Evolutionary conservation across 768 basidiomycete genomes (phyloP), one percentile per base, ranked within the genome.

Genomic region (Serendipita sp.): DNA sequence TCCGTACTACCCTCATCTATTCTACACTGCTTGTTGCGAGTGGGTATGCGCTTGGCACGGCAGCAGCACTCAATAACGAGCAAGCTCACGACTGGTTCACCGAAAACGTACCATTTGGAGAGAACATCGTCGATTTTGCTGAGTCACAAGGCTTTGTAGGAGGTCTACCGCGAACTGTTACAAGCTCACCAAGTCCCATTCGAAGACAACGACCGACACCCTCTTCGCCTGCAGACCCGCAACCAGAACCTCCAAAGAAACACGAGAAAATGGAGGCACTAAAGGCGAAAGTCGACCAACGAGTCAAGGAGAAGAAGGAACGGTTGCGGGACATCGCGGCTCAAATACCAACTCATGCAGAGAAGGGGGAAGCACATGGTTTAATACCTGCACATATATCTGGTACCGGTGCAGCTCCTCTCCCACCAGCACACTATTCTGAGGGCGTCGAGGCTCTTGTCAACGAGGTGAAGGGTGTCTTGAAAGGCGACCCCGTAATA

Each of bases 31-130:
- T 82, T 22, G 81, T 82, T 17, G 81, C 85, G 53, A 82, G 84
- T 17, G 91, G 92, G 76, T 95, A 93, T 77, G 75, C 84, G 64
- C 82, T 85, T 60, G 90, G 90, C 72, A 81, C 85, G 7, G 86
- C 88, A 72, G 74, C 83, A 63, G 82, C 90, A 22, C 86, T 87
- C 75, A 80, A 86, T 68, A 84, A 81, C 72, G 85, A 84, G 67
- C 72, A 76, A 1, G 96, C 94, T 76, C 84, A 88, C 70, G 87
- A 94, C 66, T 79, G 95, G 71, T 96, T 96, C 77, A 79, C 83
- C 62, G 81, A 85, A 67, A 77, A 81, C 44, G 82, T 93, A 61
- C 94, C 94, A 1, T 77, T 89, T 42, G 92, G 84, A 30, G 80
- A 85, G 65, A 70, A 80, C 17, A 77, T 94, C 72, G 77, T 94